Base-by-base conservation (phyloP, 495 filamentous ascomycete species). In the Penicillium crystallinum region DNA sequence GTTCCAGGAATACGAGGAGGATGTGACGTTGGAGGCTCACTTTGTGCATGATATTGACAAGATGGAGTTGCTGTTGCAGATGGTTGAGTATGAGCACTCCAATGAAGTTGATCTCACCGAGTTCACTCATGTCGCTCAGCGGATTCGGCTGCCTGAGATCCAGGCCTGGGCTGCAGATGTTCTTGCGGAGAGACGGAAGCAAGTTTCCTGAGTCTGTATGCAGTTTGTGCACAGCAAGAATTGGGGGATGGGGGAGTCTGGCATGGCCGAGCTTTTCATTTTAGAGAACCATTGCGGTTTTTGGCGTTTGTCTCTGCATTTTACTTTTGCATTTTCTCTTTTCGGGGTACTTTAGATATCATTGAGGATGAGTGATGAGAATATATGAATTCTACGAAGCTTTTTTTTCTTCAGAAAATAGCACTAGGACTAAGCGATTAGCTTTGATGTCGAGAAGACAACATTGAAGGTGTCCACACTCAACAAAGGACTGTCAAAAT, bases 11-110 rank as follows among this genome's bases (percentile, higher is more conserved):
- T 98, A 98, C 67, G 93, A 98, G 70, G 86, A 88, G 34, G 83
- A 82, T 6, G 70, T 83, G 70, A 97, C 93, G 23, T 69, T 82
- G 33, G 91, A 97, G 69, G 85, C 87, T 47, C 72, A 82, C 53
- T 98, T 90, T 55, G 95, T 98, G 14, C 93, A 98, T 62, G 93
- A 97, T 72, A 81, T 98, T 49, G 93, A 98, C 68, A 96, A 97
- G 78, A 84, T 97, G 66, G 93, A 98, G 73, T 72, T 98, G 33
- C 67, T 98, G 39, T 69, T 93, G 65, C 93, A 98, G 74, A 96
- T 96, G 86, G 76, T 96, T 18, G 93, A 98, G 67, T 98, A 98
- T 65, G 93, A 98, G 80, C 88, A 86, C 59, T 72, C 76, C 11
- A 70, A 81, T 23, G 66, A 84, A 30, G 66, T 88, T 46, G 89